These are phyloP conservation scores for Hibiscus syriacus DNA, from an alignment of 345 rosid species.

Conservation along the genomic window DNA sequence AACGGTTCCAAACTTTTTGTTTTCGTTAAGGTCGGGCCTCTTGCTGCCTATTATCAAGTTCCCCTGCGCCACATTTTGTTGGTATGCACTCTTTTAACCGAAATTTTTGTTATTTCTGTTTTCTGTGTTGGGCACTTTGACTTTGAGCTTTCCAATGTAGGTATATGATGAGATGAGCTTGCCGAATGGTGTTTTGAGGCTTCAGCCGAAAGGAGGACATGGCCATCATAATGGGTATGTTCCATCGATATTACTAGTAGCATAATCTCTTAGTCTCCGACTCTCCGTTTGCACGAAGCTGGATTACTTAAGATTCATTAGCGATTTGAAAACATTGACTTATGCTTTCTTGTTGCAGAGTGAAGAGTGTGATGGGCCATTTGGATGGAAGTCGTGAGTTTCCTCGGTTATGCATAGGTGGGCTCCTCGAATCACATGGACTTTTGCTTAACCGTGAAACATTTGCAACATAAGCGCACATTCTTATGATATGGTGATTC, in stretches of 20 bases:
- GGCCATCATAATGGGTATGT: conserved; percentile 87
- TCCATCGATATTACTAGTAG: not conserved
- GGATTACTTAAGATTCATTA: not conserved
- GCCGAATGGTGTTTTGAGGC: conserved; percentile 82
- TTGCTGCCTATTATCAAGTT: conserved; percentile 84
- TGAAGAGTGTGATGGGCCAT: conserved; percentile 69
- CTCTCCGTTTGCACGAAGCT: not conserved
- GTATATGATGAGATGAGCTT: conserved; percentile 82
- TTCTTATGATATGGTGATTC: not conserved
- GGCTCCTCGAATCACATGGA: not conserved
- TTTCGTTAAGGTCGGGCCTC: conserved; percentile 68
- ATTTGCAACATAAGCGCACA: not conserved
- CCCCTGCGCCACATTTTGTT: conserved; percentile 79
- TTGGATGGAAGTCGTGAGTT: conserved; percentile 65
- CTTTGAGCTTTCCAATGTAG: conserved; percentile 29
- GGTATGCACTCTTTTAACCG: conserved; percentile 30
- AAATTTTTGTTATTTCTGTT: not conserved
- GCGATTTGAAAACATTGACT: not conserved
- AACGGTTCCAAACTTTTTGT: conserved; percentile 2
- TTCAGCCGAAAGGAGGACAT: conserved; percentile 84
- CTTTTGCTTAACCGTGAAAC: not conserved
- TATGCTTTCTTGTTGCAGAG: conserved; percentile 34
- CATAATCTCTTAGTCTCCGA: not conserved
- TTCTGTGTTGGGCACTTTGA: not conserved
- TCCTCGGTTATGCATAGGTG: conserved; percentile 79